Percentiles rank a stretch among this genome's conserved stretches.
These are phyloP conservation scores for Psophocarpus tetragonolobus DNA, from an alignment of 306 rosid genomes.

Conservation along the genomic window DNA sequence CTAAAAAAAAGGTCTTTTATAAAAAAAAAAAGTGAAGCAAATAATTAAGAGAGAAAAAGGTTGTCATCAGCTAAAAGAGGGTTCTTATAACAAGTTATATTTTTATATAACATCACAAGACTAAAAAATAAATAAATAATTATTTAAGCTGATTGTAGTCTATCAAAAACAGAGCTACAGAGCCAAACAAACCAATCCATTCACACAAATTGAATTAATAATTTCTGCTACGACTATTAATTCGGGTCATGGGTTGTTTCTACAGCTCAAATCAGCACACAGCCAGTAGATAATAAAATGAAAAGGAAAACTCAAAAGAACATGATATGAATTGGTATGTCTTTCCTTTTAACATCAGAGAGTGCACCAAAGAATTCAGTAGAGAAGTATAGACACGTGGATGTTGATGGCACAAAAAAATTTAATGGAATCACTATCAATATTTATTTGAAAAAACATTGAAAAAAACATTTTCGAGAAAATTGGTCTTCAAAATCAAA, in stretches of 20 bases:
- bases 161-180: constrained; percentile 10
- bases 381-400: no score
- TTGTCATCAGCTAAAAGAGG: neutral
- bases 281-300: no score
- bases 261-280: constrained; percentile 26
- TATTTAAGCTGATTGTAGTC: constrained; percentile 10
- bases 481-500: no score
- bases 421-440: no score
- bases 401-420: no score
- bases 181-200: constrained; percentile 19
- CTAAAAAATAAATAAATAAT: neutral
- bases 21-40: constrained; percentile 17
- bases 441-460: no score
- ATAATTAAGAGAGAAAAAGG: constrained; percentile 11
- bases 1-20: constrained; percentile 6
- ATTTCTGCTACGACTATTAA: constrained; percentile 1
- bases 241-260: neutral
- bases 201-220: neutral
- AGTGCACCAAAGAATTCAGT: no score
- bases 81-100: neutral
- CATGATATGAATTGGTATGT: no score
- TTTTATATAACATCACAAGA: constrained; percentile 4
- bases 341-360: no score
- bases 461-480: no score
- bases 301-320: no score